Evolutionary conservation across 1,284 basidiomycete genomes (phyloP), one percentile per base, ranked within the genome.

Genomic region (Cryptococcus jaspeensis): DNA sequence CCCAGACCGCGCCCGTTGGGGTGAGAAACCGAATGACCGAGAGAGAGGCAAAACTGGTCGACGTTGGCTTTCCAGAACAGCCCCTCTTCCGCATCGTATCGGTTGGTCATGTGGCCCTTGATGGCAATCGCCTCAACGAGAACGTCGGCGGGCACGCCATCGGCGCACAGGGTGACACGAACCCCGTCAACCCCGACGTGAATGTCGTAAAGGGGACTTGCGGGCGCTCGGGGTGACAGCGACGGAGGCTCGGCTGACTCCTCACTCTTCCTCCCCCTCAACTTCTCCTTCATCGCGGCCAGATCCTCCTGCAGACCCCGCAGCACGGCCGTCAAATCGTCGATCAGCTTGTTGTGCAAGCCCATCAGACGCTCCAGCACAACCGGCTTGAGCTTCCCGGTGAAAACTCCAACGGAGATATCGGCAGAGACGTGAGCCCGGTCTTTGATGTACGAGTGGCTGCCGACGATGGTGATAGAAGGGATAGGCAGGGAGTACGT

Each of bases 321-420:
- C 15, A 61, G 53, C 8, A 72, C 56, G 39, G 75, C 74, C 16
- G 58, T 56, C 4, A 72, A 56, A 44, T 77, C 76, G 20, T 61
- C 63, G 1, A 63, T 71, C 1, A 77, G 56, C 13, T 66, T 62
- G 50, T 74, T 71, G 52, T 76, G 72, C 8, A 76, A 58, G 1
- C 70, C 70, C 12, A 78, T 56, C 5, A 76, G 62, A 20, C 73
- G 63, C 52, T 78, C 75, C 1, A 78, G 65, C 0, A 74, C 63
- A 4, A 68, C 69, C 0, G 76, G 76, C 48, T 76, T 74, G 55
- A 77, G 59, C 1, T 73, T 63, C 13, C 75, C 75, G 1, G 66
- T 69, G 43, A 78, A 77, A 42, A 71, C 67, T 8, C 76, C 75
- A 1, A 78, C 49, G 18, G 66, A 60, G 42, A 77, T 45, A 12